Conservation (phyloP, 2,329 filamentous ascomycete species). For the Teratosphaeriaceae sp. region DNA sequence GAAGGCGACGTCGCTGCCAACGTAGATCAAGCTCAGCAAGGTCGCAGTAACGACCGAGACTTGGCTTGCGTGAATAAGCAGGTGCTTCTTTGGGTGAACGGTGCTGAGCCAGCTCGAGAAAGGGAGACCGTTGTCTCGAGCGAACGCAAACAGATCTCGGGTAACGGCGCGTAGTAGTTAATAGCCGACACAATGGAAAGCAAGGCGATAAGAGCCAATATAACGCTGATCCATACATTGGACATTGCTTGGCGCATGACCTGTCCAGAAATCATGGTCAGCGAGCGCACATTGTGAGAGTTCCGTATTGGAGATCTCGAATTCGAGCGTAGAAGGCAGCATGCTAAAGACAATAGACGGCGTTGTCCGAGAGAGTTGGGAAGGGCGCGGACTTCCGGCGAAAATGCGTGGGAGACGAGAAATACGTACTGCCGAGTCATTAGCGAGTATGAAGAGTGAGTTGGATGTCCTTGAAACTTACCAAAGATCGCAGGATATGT, state of each 20-base stretch:
- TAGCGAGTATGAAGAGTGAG: too few species aligned
- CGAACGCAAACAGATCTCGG: slow-evolving; percentile 25
- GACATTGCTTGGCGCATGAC: too few species aligned
- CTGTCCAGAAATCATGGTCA: too few species aligned
- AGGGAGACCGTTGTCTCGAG: slow-evolving; percentile 31
- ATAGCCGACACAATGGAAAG: slow-evolving; percentile 9
- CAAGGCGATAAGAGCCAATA: slow-evolving; percentile 10
- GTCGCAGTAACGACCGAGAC: slow-evolving; percentile 48
- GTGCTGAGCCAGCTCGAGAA: slow-evolving; percentile 29
- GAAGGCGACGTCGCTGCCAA: slow-evolving; percentile 32
- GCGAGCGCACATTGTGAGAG: too few species aligned
- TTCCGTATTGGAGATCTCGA: too few species aligned
- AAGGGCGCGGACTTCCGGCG: too few species aligned
- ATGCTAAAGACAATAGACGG: too few species aligned
- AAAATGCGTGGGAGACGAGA: too few species aligned
- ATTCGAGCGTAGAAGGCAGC: too few species aligned
- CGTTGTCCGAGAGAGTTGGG: too few species aligned
- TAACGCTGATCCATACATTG: slow-evolving; percentile 10
- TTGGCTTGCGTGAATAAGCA: slow-evolving; percentile 13
- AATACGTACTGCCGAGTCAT: too few species aligned
- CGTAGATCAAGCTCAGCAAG: slow-evolving; percentile 31
- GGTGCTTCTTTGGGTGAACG: slow-evolving; percentile 10
- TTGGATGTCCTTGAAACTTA: too few species aligned
- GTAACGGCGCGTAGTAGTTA: slow-evolving; percentile 13
- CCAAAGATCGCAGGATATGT: slow-evolving; percentile 33